Evolutionary conservation across 2,329 filamentous ascomycete species (phyloP).

Genomic region (Alternaria viburni): DNA sequence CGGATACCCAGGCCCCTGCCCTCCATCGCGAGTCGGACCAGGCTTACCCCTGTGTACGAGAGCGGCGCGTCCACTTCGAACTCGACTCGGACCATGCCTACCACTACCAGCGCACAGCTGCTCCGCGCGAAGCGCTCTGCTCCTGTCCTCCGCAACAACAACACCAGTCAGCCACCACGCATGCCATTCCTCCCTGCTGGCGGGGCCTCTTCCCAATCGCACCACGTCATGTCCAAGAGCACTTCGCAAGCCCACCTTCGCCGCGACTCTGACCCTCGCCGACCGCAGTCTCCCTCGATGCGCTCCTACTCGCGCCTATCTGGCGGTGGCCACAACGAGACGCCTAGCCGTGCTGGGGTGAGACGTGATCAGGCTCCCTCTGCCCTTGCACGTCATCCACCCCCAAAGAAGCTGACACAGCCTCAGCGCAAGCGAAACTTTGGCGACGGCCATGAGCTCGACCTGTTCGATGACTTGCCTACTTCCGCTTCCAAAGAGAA

Average conservation of each 20-base stretch:
- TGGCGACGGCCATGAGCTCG: constrained; percentile 90
- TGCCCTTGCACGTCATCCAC: constrained; percentile 58
- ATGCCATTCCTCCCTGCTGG: constrained; percentile 82
- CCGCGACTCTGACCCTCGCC: constrained; percentile 76
- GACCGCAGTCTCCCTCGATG: constrained; percentile 54
- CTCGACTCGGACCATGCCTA: constrained; percentile 60
- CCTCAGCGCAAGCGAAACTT: constrained; percentile 58
- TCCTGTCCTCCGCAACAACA: constrained; percentile 59
- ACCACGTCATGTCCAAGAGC: constrained; percentile 76
- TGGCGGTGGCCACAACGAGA: constrained; percentile 57
- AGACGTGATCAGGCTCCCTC: constrained; percentile 57
- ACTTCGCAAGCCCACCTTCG: constrained; percentile 75
- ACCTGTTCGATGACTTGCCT: constrained; percentile 92
- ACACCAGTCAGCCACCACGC: constrained; percentile 64
- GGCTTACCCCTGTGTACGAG: constrained; percentile 92
- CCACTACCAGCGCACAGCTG: constrained; percentile 61
- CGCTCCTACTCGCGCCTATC: constrained; percentile 57
- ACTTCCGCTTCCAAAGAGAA: constrained; percentile 84
- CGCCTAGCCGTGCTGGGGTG: constrained; percentile 54
- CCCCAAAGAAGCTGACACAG: constrained; percentile 57
- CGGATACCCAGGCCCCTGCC: constrained; percentile 78
- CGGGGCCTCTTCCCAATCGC: constrained; percentile 73
- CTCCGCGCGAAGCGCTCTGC: constrained; percentile 67
- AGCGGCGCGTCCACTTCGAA: constrained; percentile 73
- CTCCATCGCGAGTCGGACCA: constrained; percentile 56